Evolutionary conservation across 441 rosid genomes (phyloP).

Genomic region (Aleurites moluccanus): DNA sequence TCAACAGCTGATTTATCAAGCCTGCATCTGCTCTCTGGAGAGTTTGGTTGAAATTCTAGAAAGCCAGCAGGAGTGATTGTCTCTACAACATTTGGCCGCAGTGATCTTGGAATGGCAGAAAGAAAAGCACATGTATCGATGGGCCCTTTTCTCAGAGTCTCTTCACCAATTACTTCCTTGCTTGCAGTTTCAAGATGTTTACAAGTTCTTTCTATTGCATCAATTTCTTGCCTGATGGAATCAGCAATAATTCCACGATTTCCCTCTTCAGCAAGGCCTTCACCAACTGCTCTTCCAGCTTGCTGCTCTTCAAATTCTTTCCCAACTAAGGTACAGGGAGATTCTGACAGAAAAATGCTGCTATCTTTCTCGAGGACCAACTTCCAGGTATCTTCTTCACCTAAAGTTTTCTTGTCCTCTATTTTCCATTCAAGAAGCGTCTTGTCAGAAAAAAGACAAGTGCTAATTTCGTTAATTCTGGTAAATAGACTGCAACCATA

Average conservation of each 20-base stretch:
- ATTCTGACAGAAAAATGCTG: neutral
- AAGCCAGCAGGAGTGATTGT: neutral
- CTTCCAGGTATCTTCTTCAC: neutral
- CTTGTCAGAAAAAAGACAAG: neutral
- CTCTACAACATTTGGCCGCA: no score
- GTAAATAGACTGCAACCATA: no score
- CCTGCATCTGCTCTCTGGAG: neutral
- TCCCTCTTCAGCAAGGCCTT: constrained; percentile 11
- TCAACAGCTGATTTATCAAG: neutral
- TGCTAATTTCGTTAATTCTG: no score
- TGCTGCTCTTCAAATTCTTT: neutral
- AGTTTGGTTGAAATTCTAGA: neutral
- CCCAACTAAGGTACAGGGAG: neutral
- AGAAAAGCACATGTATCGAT: neutral
- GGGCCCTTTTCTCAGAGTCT: neutral
- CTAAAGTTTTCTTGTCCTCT: neutral
- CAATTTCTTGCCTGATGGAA: neutral
- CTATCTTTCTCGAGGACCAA: neutral
- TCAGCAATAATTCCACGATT: neutral
- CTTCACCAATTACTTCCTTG: neutral
- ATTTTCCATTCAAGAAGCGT: neutral
- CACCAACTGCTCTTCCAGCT: constrained; percentile 6
- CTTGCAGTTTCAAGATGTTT: neutral
- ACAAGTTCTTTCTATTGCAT: neutral
- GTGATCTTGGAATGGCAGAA: neutral